A percentile compares a stretch with the other conserved stretches of the same genome.
phyloP scores from a whole-genome alignment of 2,329 filamentous ascomycete species.

The Ceratocystis alfenasii region DNA sequence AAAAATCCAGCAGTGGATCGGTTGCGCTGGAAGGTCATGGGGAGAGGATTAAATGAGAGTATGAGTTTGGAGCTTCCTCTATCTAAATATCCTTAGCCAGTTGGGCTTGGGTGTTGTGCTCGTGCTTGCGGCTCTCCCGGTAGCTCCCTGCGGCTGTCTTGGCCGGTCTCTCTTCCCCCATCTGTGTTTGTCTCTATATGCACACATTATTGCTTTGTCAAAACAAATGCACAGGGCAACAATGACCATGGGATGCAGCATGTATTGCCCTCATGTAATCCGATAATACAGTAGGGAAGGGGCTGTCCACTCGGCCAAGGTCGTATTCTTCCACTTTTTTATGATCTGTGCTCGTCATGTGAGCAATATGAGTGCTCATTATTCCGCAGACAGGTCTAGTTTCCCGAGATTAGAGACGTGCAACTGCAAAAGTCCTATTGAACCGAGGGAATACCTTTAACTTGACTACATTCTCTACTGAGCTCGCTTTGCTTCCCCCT shows the following conservation, averaged over 20 bases:
- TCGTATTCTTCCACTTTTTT: conserved; percentile 1
- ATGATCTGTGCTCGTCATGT: neutral
- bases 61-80: too few species aligned
- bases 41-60: too few species aligned
- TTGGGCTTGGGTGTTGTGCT: too few species aligned
- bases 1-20: neutral
- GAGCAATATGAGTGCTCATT: neutral
- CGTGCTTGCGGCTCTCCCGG: too few species aligned
- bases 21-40: too few species aligned
- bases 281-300: neutral
- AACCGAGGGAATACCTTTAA: neutral
- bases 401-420: neutral
- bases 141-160: too few species aligned
- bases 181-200: neutral
- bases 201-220: too few species aligned
- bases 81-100: too few species aligned
- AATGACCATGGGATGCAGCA: neutral
- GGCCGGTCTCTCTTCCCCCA: neutral
- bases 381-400: neutral
- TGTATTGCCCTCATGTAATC: neutral
- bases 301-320: neutral
- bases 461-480: neutral
- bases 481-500: neutral
- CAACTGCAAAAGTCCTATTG: too few species aligned
- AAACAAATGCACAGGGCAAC: neutral